Conservation (phyloP, 805 yeast species). For the Suhomyces pyralidae region DNA sequence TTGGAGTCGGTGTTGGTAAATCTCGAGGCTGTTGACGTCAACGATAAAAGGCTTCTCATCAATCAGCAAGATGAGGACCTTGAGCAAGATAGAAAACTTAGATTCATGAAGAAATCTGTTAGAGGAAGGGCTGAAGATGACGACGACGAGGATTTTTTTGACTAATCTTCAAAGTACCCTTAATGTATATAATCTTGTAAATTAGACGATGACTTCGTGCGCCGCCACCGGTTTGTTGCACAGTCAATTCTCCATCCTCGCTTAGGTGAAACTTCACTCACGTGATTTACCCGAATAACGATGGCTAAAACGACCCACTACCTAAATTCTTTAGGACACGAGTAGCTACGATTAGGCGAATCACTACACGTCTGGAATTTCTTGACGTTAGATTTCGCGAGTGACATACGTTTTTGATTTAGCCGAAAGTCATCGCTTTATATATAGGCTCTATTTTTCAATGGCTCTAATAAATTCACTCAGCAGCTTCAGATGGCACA, state of each 20-base stretch:
- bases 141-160: slow-evolving; percentile 31
- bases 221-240: not conserved
- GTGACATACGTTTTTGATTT: not conserved
- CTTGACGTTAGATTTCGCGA: not conserved
- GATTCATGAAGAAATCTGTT: slow-evolving; percentile 58
- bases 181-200: not conserved
- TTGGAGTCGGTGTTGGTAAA: slow-evolving; percentile 70
- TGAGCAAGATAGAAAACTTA: slow-evolving; percentile 49
- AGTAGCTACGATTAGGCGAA: not conserved
- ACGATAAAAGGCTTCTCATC: slow-evolving; percentile 63
- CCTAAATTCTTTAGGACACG: not conserved
- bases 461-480: not conserved
- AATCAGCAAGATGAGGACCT: slow-evolving; percentile 54
- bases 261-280: not conserved
- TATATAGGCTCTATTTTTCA: not conserved
- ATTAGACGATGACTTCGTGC: not conserved
- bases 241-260: not conserved
- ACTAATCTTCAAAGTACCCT: slow-evolving; percentile 10
- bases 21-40: slow-evolving; percentile 59
- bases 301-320: not conserved
- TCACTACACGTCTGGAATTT: not conserved
- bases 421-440: not conserved
- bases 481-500: not conserved
- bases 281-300: slow-evolving; percentile 2
- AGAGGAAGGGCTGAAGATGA: slow-evolving; percentile 37